Evolutionary conservation across 352 stramenopile species (phyloP).

Genomic region (Globisporangium orthogonon): DNA sequence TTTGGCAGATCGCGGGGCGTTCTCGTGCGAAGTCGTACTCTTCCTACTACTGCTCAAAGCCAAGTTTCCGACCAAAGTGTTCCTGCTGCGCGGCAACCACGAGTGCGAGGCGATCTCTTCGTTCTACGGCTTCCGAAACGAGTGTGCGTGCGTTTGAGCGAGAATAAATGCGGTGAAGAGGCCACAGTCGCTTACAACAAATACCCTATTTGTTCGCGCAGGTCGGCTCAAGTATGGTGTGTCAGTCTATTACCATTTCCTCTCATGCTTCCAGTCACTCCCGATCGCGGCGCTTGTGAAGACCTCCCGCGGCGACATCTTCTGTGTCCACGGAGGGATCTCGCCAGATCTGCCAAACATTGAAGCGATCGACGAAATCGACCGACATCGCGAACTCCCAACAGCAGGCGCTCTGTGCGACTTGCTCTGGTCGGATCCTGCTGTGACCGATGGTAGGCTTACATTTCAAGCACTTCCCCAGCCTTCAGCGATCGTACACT

Average conservation of each 20-base stretch:
- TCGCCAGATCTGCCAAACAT: constrained; percentile 50
- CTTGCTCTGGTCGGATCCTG: constrained; percentile 67
- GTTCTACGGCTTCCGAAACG: constrained; percentile 79
- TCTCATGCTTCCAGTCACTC: constrained; percentile 73
- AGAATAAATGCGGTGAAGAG: background rate
- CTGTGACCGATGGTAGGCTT: constrained; percentile 12
- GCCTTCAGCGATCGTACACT: background rate
- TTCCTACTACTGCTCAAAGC: constrained; percentile 72
- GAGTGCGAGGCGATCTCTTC: constrained; percentile 84
- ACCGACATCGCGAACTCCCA: constrained; percentile 57
- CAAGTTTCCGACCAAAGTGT: constrained; percentile 47
- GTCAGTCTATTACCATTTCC: constrained; percentile 75
- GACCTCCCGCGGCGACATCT: constrained; percentile 37
- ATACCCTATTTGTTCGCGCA: background rate
- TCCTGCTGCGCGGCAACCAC: constrained; percentile 75
- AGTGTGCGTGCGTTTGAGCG: constrained; percentile 33
- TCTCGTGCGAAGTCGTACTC: constrained; percentile 80
- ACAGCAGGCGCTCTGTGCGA: constrained; percentile 61
- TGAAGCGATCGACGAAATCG: constrained; percentile 46
- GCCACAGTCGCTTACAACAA: background rate
- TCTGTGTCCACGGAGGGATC: constrained; percentile 70
- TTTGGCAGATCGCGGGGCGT: constrained; percentile 51
- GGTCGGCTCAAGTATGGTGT: constrained; percentile 73
- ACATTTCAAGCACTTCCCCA: background rate
- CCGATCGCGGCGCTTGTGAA: constrained; percentile 50